Evolutionary conservation across 768 basidiomycete species (phyloP).

Genomic region (Kondoa malvinella): DNA sequence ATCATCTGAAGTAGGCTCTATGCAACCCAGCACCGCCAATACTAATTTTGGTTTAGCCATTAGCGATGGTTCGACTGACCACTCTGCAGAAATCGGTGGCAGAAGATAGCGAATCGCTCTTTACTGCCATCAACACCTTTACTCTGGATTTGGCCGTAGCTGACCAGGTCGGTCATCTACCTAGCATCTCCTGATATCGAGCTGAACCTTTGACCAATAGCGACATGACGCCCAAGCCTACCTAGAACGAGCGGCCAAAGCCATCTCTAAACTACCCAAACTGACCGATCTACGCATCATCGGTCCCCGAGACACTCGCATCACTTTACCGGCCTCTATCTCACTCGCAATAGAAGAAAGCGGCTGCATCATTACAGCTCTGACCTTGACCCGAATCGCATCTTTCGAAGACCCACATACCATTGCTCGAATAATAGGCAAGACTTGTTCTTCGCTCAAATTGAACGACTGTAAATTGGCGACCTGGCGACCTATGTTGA

Average conservation of each 20-base stretch:
- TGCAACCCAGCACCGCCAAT: not conserved
- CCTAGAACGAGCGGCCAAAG: not conserved
- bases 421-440: not conserved
- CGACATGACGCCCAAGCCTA: not conserved
- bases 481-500: not conserved
- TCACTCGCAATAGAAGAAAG: not conserved
- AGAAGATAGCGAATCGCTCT: not conserved
- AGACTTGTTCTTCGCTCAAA: not conserved
- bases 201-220: too few species aligned
- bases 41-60: not conserved
- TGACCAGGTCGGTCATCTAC: too few species aligned
- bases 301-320: conserved; percentile 4
- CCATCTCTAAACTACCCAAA: not conserved
- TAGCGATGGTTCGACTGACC: conserved; percentile 1
- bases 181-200: too few species aligned
- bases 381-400: not conserved
- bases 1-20: not conserved
- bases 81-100: not conserved
- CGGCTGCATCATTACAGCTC: not conserved
- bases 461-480: conserved; percentile 5
- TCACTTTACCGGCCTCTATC: not conserved
- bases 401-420: not conserved
- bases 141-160: conserved; percentile 1
- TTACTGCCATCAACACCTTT: conserved; percentile 1
- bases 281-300: conserved; percentile 3